Base-by-base conservation (phyloP, 2,329 filamentous ascomycete species). In the Claviceps cyperi region DNA sequence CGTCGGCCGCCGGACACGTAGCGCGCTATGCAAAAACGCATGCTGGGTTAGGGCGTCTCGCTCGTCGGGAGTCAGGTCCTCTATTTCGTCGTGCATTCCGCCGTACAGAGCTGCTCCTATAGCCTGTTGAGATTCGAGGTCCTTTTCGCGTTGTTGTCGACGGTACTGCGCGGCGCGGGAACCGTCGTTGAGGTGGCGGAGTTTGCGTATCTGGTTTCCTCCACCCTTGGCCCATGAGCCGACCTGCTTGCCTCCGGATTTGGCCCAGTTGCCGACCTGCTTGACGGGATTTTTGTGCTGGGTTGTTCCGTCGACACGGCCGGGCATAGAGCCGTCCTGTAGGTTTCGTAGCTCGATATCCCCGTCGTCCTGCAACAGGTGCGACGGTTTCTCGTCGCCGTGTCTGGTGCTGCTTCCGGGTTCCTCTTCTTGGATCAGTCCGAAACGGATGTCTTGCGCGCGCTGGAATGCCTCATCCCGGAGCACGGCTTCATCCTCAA, bases 401-500 rank as follows among this genome's bases (percentile, higher is more conserved):
- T 39, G 14, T n/a, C 8, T 11, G 21, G 15, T 6, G n/a, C 14
- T 17, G n/a, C n/a, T 17, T 15, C 15, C 37, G 14, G 37, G 32
- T 21, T 76, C 72, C 3, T 74, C 72, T 11, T 77, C 74, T 0
- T 76, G 69, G 0, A 71, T 54, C 6, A 86, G 64, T 0, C 83
- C 81, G 51, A 90, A 77, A 8, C 84, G 81, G 21, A 73, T 73
- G 51, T 83, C 80, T 62, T 94, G 88, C 3, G 83, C 83, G 45
- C 84, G 75, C 57, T 88, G 83, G 62, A 97, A 98, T 39, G 85
- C 86, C 60, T 91, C 81, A 57, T 98, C 92, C 6, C 91, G 83
- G n/a, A 86, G 71, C 0, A 92, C 86, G 2, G 92, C 92, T 61
- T 96, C 91, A 55, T 97, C 92, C 64, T 98, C 92, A 50, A 97